Evolutionary conservation across 2,329 filamentous ascomycete genomes (phyloP), one percentile per base, ranked within the genome.

Genomic region (Sporothrix luriei): DNA sequence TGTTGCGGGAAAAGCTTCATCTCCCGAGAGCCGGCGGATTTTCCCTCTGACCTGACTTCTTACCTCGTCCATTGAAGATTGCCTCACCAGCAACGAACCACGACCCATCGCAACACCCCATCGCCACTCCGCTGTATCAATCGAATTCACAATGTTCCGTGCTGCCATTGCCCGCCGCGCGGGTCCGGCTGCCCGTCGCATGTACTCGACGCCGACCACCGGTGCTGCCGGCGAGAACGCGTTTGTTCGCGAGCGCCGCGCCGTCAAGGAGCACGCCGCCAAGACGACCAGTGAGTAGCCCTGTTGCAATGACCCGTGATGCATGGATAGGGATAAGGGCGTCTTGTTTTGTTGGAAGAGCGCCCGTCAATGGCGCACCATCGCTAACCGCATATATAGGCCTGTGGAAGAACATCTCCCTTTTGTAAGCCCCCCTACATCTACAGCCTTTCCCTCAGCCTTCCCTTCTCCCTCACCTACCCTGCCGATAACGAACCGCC

Each of bases 361-460:
- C 11, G 57, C 57, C 1, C 21, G 29, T 21, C 29, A 21, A 19
- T 19, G 49, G 59, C 38, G 24, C 33, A 38, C 7, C 52, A 43
- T 57, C 46, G 72, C 80, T 84, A 75, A 83, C 78, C 19, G 66
- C 62, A 75, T 75, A 73, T 71, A 29, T 78, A 97, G 94, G 93
- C 77, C 88, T 97, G 77, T 99, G 95, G 95, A 90, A 88, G 82
- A 98, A 96, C 87, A 90, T 98, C 77, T 95, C 93, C 74, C 86
- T 97, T 85, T 98, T 92, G 94, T 97, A 92, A 83, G 91, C 29
- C 54, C 40, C 40, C 14, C 11, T 43, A 13, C 2, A 43, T 13
- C 40, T 43, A 33, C 40, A 43, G 13, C 13, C 40, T 43, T 3
- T 1, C 40, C 40, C 1, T 33, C 33, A 33, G 9, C 33, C 3